These are phyloP conservation scores for Fraxinus cuspidata DNA, from an alignment of 257 asterid genomes.

Conservation along the genomic window DNA sequence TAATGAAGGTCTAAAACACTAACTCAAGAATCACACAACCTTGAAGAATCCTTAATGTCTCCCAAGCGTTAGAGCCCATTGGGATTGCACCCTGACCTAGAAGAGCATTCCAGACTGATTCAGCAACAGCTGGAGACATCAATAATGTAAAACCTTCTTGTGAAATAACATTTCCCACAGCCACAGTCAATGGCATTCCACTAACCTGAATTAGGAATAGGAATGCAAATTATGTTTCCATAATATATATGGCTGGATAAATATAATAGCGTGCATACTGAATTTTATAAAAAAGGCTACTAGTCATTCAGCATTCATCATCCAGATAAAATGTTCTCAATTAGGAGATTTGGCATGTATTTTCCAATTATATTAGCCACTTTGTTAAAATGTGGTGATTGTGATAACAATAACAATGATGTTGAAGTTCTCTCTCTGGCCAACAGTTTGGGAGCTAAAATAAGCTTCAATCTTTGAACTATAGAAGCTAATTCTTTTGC, in stretches of 20 bases:
- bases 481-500: background rate
- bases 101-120: conserved; percentile 70
- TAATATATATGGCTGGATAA: conserved; percentile 17
- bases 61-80: conserved; percentile 82
- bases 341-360: conserved; percentile 1
- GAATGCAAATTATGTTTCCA: conserved; percentile 1
- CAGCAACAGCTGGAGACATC: conserved; percentile 71
- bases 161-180: conserved; percentile 78
- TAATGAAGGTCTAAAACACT: background rate
- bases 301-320: conserved; percentile 16
- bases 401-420: background rate
- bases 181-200: conserved; percentile 88
- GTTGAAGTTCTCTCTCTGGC: background rate
- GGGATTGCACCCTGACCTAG: conserved; percentile 67
- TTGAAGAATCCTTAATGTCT: conserved; percentile 83
- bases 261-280: conserved; percentile 3
- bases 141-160: conserved; percentile 81
- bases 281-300: background rate
- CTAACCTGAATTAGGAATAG: conserved; percentile 57
- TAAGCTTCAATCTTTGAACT: background rate
- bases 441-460: background rate
- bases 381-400: background rate
- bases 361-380: background rate
- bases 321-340: conserved; percentile 2
- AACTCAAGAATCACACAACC: conserved; percentile 41